A percentile compares a stretch with the other conserved stretches of the same genome.
These are phyloP conservation scores for Austroboletus novae-zelandiae DNA, from an alignment of 1,284 basidiomycete species.

Conservation along the genomic window DNA sequence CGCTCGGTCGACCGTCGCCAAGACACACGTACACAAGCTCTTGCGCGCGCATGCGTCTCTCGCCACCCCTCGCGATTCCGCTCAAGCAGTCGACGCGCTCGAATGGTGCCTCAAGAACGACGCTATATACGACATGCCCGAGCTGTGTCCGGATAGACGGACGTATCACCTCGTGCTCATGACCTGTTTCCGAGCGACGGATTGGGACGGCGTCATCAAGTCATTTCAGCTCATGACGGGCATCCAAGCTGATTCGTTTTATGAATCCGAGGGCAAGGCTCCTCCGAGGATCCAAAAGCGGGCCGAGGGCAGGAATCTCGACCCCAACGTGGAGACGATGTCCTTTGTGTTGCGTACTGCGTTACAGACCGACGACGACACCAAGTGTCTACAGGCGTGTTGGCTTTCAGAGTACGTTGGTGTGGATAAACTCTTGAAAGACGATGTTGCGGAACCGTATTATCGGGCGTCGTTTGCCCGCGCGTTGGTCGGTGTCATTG, in stretches of 20 bases:
- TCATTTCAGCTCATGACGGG: constrained; percentile 69
- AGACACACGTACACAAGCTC: constrained; percentile 55
- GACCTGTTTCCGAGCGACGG: constrained; percentile 55
- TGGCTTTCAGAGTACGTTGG: constrained; percentile 51
- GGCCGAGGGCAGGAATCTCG: constrained; percentile 40
- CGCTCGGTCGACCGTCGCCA: constrained; percentile 44
- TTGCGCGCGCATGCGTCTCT: constrained; percentile 51
- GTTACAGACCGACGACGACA: constrained; percentile 43
- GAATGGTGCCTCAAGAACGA: constrained; percentile 63
- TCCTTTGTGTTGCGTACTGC: constrained; percentile 55
- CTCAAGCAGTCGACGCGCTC: constrained; percentile 50
- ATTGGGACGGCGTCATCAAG: constrained; percentile 57
- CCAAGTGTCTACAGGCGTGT: constrained; percentile 54
- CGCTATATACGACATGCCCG: constrained; percentile 36
- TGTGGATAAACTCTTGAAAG: constrained; percentile 29
- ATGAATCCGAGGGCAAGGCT: constrained; percentile 38
- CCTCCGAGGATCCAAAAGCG: constrained; percentile 40
- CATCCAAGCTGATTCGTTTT: constrained; percentile 50
- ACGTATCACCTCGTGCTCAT: constrained; percentile 57
- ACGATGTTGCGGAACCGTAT: constrained; percentile 15
- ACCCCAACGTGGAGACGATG: constrained; percentile 48
- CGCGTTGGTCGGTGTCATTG: constrained; percentile 16
- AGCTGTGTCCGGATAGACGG: constrained; percentile 46
- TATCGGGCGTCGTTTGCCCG: constrained; percentile 29
- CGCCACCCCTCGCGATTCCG: constrained; percentile 34